Evolutionary conservation across 306 rosid species (phyloP), one percentile per base, ranked within the genome.

Genomic region (Herpetospermum pedunculosum): DNA sequence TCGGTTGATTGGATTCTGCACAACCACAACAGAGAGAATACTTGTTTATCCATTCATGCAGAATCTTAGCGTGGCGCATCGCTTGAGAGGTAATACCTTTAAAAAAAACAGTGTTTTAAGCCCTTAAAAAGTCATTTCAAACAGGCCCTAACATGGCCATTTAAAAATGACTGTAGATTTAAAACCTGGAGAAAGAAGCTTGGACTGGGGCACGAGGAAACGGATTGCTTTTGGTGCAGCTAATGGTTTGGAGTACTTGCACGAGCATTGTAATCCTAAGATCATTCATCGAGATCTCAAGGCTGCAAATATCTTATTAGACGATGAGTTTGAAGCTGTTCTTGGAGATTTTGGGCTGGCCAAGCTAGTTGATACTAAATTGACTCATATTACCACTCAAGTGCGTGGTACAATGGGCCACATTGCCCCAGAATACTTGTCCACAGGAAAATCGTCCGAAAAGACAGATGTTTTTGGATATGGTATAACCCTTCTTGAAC

Each of bases 321-420:
- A 91, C 63, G 94, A 89, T 32, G 81, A 91, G 18, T 91, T 94
- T 77, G 98, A 91, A 80, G 86, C 98, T 53, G 92, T 94, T 64
- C 91, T 94, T 11, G 98, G 98, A 74, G 98, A 94, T 72, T 94
- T 91, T 57, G 98, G 98, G 30, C 79, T 94, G 19, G 96, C 94
- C 57, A 91, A 85, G 85, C 77, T 83, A 65, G 92, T 91, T 58
- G 98, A 94, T 79, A 73, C 90, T 46, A 83, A 84, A 60, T 73
- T 82, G 81, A 94, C 96, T 77, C 97, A 89, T 70, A 91, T 91
- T n/a, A 94, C 98, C 38, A 94, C 98, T 81, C 97, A 91, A 81
- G 88, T 94, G 29, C 78, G 98, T 1, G 98, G 98, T 34, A 94
- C 98, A 37, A 91, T 94, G 98, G 98, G 98, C 50, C 98, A 94